Percentiles rank a stretch among this genome's conserved stretches.
Conservation (phyloP, 2,329 filamentous ascomycete genomes). For the Neoscytalidium dimidiatum region DNA sequence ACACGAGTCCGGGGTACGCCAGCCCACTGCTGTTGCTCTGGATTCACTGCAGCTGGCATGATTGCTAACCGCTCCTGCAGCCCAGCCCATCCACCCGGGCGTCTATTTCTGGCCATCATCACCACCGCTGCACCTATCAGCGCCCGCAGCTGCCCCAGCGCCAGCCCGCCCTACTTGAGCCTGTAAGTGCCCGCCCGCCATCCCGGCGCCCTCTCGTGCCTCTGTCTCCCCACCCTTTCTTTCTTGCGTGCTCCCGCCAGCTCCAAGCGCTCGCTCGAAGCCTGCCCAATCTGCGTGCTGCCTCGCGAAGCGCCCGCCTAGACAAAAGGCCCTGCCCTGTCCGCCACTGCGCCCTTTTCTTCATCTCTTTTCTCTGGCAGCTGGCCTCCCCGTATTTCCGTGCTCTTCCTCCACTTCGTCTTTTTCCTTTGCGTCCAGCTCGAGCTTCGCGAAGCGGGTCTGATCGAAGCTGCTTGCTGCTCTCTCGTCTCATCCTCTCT, state of each 20-base stretch:
- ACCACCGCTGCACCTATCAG: constrained; percentile 18
- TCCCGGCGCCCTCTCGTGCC: not conserved
- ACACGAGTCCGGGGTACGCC: constrained; percentile 9
- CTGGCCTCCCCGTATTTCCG: constrained; percentile 42
- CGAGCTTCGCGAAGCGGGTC: constrained; percentile 18
- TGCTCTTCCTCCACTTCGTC: constrained; percentile 33
- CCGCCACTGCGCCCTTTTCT: constrained; percentile 32
- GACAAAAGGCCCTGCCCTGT: constrained; percentile 42
- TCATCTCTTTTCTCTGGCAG: constrained; percentile 32
- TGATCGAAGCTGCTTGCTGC: constrained; percentile 12
- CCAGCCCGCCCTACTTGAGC: constrained; percentile 13
- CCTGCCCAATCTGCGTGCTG: constrained; percentile 17
- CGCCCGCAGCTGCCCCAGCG: not conserved
- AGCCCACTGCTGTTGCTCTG: not conserved
- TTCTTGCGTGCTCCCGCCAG: not conserved
- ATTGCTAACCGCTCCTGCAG: constrained; percentile 10
- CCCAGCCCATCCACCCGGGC: constrained; percentile 11
- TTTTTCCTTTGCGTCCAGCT: constrained; percentile 22
- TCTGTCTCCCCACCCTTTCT: constrained; percentile 18
- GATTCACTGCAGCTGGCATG: not conserved
- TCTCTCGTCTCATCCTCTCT: constrained; percentile 22
- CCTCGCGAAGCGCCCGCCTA: constrained; percentile 38
- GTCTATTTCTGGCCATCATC: constrained; percentile 20
- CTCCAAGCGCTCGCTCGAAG: constrained; percentile 1
- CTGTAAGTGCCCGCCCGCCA: constrained; percentile 16